Conservation (phyloP, 768 basidiomycete species). For the Rhodotorula taiwanensis region DNA sequence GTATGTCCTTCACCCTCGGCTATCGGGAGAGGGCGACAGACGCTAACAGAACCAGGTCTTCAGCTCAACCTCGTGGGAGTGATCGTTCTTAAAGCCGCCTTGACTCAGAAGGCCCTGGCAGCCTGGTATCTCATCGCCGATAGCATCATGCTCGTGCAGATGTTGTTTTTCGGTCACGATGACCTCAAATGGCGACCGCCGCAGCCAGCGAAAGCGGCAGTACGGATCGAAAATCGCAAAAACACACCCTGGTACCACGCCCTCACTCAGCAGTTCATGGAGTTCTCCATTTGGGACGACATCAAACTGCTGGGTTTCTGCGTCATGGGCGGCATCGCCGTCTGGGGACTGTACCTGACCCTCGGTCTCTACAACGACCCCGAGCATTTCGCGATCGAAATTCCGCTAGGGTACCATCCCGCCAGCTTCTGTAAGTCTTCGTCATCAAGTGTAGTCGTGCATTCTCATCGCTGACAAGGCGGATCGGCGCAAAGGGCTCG, state of each 20-base stretch:
- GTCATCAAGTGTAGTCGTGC: too few species aligned
- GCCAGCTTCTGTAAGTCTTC: too few species aligned
- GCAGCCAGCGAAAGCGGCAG: background rate
- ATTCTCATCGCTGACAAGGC: too few species aligned
- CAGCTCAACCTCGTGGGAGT: too few species aligned
- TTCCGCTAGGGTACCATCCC: background rate
- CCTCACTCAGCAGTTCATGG: background rate
- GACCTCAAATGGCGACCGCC: too few species aligned
- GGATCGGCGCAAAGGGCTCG: too few species aligned
- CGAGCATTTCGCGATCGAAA: background rate
- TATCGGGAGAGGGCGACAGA: too few species aligned
- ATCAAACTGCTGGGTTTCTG: background rate
- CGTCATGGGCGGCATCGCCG: background rate
- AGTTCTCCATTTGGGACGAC: conserved; percentile 8
- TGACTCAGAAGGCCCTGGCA: too few species aligned
- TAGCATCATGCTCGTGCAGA: background rate
- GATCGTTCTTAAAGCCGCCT: too few species aligned
- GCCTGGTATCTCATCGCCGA: conserved; percentile 7
- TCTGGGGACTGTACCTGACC: conserved; percentile 1
- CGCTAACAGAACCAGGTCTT: too few species aligned
- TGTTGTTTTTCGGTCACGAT: conserved; percentile 6
- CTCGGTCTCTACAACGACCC: background rate
- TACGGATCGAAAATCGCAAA: background rate
- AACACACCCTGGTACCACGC: background rate
- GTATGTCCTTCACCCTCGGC: too few species aligned